Evolutionary conservation across 2,329 filamentous ascomycete species (phyloP).

Genomic region (Apiospora koreana): DNA sequence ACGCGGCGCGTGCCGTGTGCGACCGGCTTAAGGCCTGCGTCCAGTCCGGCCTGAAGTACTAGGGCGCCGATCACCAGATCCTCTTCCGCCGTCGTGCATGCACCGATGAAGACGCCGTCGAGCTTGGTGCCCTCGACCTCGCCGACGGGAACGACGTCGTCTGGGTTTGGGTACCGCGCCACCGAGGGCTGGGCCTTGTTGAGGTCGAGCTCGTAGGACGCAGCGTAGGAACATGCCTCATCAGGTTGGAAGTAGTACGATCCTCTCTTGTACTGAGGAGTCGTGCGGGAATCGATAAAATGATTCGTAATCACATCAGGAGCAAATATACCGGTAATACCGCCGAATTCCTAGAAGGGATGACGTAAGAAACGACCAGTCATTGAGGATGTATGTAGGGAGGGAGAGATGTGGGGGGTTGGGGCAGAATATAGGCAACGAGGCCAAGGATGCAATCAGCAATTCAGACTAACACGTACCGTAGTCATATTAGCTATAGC

Average conservation of each 20-base stretch:
- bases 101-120: constrained; percentile 48
- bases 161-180: constrained; percentile 42
- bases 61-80: constrained; percentile 44
- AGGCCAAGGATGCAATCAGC: too few relatives aligned
- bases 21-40: constrained; percentile 31
- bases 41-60: constrained; percentile 39
- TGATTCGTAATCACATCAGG: constrained; percentile 37
- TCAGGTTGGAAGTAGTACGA: constrained; percentile 42
- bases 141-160: constrained; percentile 43
- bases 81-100: constrained; percentile 47
- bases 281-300: constrained; percentile 35
- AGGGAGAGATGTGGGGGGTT: too few relatives aligned
- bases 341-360: constrained; percentile 40
- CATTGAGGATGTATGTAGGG: not conserved
- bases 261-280: constrained; percentile 32
- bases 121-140: constrained; percentile 33
- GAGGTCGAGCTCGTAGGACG: constrained; percentile 39
- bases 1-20: constrained; percentile 38
- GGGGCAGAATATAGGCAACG: too few relatives aligned
- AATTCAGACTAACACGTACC: constrained; percentile 17
- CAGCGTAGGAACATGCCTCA: constrained; percentile 38
- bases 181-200: constrained; percentile 37
- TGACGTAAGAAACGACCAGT: not conserved
- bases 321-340: constrained; percentile 43
- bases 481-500: constrained; percentile 50